Percentiles rank a stretch among this genome's conserved stretches.
Conservation (phyloP, 352 stramenopile genomes). For the Phytophthora multivora region DNA sequence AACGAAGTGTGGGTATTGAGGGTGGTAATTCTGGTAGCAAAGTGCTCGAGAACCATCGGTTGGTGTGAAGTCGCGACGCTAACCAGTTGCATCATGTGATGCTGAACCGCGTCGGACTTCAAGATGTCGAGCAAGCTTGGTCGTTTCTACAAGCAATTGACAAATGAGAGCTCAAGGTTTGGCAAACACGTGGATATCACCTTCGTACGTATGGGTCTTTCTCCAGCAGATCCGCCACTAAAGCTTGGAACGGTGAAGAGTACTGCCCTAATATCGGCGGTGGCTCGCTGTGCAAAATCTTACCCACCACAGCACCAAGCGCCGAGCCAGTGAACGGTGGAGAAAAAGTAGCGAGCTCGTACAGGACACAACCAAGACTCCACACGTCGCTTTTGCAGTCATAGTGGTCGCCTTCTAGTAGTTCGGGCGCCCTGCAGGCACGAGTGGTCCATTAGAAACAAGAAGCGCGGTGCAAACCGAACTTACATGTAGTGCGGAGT, state of each 20-base stretch:
- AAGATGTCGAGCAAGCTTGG: conserved; percentile 32
- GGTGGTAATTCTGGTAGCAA: conserved; percentile 5
- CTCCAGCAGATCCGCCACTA: conserved; percentile 42
- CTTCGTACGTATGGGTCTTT: conserved; percentile 45
- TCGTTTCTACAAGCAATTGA: conserved; percentile 24
- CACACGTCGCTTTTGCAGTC: conserved; percentile 80
- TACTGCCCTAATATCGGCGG: conserved; percentile 33
- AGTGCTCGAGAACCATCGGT: conserved; percentile 31
- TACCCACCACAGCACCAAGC: conserved; percentile 60
- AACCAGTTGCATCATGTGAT: conserved; percentile 34
- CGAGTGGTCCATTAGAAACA: neutral
- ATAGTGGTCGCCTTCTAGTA: conserved; percentile 70
- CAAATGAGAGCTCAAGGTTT: neutral
- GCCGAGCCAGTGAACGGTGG: conserved; percentile 69
- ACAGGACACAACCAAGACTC: conserved; percentile 85
- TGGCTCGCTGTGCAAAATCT: conserved; percentile 48
- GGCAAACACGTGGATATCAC: neutral
- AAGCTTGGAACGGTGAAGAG: conserved; percentile 29
- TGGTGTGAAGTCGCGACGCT: conserved; percentile 41
- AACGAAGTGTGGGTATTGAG: neutral
- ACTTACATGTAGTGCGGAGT: conserved; percentile 79
- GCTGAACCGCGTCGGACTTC: conserved; percentile 28
- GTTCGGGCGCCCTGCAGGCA: conserved; percentile 61
- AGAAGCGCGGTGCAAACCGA: neutral
- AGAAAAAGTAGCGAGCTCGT: conserved; percentile 64